Percentiles rank a stretch among this genome's conserved stretches.
Conservation (phyloP, 352 stramenopile genomes). For the Phytophthora sansomeana region DNA sequence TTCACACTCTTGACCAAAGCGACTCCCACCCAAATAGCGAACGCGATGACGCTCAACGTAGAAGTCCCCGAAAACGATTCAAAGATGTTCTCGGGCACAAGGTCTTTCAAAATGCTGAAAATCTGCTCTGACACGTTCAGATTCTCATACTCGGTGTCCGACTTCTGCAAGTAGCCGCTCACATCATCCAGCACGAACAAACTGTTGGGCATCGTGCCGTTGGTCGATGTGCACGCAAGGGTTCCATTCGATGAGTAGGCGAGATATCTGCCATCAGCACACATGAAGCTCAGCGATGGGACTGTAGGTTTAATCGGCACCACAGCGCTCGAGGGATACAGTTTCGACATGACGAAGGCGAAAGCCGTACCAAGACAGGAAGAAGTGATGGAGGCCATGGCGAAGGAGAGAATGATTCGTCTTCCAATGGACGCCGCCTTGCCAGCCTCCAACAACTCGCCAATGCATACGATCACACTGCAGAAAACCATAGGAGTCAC, state of each 20-base stretch:
- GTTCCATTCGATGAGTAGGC: conserved; percentile 39
- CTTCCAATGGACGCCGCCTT: conserved; percentile 62
- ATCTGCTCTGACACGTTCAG: conserved; percentile 76
- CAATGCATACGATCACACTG: conserved; percentile 67
- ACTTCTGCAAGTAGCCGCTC: conserved; percentile 48
- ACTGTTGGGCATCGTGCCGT: conserved; percentile 33
- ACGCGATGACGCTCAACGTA: conserved; percentile 80
- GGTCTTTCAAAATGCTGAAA: conserved; percentile 66
- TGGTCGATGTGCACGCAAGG: conserved; percentile 52
- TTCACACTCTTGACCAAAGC: conserved; percentile 71
- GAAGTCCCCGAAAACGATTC: conserved; percentile 59
- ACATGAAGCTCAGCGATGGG: conserved; percentile 52
- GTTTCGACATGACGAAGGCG: conserved; percentile 52
- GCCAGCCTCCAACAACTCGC: conserved; percentile 60
- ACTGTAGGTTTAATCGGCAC: conserved; percentile 31
- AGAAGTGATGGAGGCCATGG: conserved; percentile 53
- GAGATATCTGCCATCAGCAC: conserved; percentile 55
- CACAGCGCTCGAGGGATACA: conserved; percentile 40
- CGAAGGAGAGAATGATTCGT: conserved; percentile 58
- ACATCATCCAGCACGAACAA: conserved; percentile 70
- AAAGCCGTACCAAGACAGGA: conserved; percentile 54
- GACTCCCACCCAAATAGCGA: conserved; percentile 73
- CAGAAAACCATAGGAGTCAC: conserved; percentile 79
- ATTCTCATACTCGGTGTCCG: conserved; percentile 45
- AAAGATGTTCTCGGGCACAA: conserved; percentile 82